Percentiles rank a stretch among this genome's conserved stretches.
Conservation (phyloP, 75 land plant genomes). For the Picea glauca region DNA sequence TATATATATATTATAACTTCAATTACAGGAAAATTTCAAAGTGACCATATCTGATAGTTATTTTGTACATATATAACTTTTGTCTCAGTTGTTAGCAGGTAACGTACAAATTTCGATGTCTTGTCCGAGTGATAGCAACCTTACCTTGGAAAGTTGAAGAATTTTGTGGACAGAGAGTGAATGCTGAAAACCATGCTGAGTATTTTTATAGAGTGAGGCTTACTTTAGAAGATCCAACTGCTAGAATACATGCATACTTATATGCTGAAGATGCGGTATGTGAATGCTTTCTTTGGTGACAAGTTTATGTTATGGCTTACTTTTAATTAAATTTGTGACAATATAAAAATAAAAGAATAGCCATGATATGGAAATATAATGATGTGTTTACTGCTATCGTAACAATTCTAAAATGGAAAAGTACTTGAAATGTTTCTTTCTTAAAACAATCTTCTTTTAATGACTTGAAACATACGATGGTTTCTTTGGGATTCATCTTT, state of each 20-base stretch:
- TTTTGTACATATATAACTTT: background rate
- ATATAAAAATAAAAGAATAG: background rate
- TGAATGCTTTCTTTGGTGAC: background rate
- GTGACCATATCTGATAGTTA: background rate
- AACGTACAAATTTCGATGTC: slow-evolving; percentile 63
- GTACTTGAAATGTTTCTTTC: background rate
- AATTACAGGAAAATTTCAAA: background rate
- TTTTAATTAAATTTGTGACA: background rate
- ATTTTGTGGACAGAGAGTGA: slow-evolving; percentile 31
- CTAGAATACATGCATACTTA: slow-evolving; percentile 71
- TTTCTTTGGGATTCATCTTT: background rate
- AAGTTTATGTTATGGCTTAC: background rate
- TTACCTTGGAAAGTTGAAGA: slow-evolving; percentile 51
- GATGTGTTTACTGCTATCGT: background rate
- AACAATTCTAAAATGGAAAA: background rate
- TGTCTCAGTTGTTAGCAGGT: slow-evolving; percentile 30
- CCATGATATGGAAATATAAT: background rate
- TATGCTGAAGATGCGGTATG: slow-evolving; percentile 83
- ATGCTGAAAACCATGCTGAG: slow-evolving; percentile 9
- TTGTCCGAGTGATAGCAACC: slow-evolving; percentile 65
- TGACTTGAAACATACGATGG: background rate
- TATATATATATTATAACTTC: background rate
- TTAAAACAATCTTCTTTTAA: background rate
- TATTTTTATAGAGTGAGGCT: slow-evolving; percentile 56
- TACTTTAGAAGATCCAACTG: slow-evolving; percentile 87